Evolutionary conservation across 306 rosid genomes (phyloP), one percentile per base, ranked within the genome.

Genomic region (Trifolium repens): DNA sequence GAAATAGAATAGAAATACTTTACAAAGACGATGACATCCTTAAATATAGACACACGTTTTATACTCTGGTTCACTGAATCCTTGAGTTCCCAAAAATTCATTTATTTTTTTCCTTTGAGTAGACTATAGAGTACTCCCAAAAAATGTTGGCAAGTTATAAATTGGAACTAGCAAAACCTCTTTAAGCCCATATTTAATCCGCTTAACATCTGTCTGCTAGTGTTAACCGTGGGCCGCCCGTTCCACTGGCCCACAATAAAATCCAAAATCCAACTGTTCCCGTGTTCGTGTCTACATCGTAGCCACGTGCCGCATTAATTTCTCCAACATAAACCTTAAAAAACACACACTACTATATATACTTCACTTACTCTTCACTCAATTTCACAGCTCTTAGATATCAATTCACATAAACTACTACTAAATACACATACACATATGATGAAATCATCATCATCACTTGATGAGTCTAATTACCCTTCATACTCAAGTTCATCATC

Each of bases 281-380:
- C 80, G 82, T 65, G 57, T 84, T 49, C 87, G 85, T 44, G 85
- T 84, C 12, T 19, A 60, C 61, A 32, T 72, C 81, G 84, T 84
- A 80, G 80, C 70, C 85, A 82, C 80, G 88, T 74, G 88, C 35
- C 5, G 4, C 35, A 1, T 24, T 15, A 13, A 40, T 15, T 1
- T 9, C 68, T 19, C n/a, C 44, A 14, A 64, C 15, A 3, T 24
- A 40, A 53, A 9, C 54, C 19, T 39, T 43, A 3, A 44, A 72
- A 15, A 24, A 1, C 39, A 12, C 4, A 2, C 6, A 49, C 4
- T 9, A 10, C 34, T 64, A 65, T 61, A 80, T 17, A 39, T 12
- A 60, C 32, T 26, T 17, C 60, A 22, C 80, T 37, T 67, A 27
- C 37, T 62, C 39, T 24, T 54, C 13, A 57, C 7, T 66, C 44